Base-by-base conservation (phyloP, 1,284 basidiomycete genomes). In the Pholiota adiposa region DNA sequence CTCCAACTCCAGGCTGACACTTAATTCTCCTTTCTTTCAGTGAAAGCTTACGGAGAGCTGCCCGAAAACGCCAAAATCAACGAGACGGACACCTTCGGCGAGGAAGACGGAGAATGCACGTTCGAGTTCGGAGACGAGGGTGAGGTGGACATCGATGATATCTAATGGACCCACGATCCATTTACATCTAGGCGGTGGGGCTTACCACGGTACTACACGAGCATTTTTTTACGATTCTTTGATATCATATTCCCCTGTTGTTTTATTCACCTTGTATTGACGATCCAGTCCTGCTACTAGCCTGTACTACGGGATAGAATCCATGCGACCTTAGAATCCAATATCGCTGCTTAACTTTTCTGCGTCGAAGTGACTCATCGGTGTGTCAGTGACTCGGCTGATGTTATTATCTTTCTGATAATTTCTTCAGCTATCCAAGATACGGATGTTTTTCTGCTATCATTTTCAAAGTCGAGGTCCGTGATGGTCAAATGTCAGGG, bases 21-120 rank as follows among this genome's bases (percentile, higher is more conserved):
- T 46, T 6, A 27, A 36, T 6, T 44, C 46, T 31, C 49, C 40
- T 34, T 56, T 40, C 40, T 34, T 56, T 40, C 68, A 91, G 89
- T 98, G 74, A 97, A 98, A 86, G 93, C 94, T 25, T 98, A 98
- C 73, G 96, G 97, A 58, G 97, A 99, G 77, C 84, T 99, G 56
- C 97, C 97, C 38, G 95, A 97, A 77, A 96, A 94, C 70, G 96
- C 96, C 71, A 97, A 97, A 83, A 97, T 99, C 83, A 98, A 97
- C 82, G 97, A 99, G 81, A 96, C 93, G 43, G 95, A 96, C 69
- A 90, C 87, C 29, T 95, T 95, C 74, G 94, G 92, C 69, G 90
- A 92, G 69, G 95, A 96, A 67, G 94, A 94, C 64, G 94, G 89
- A 65, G 93, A 93, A 67, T 92, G 91, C 73, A 91, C 88, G 50